A percentile compares a stretch with the other conserved stretches of the same genome.
Conservation (phyloP, 2,329 filamentous ascomycete genomes). For the Coleophoma cylindrospora region DNA sequence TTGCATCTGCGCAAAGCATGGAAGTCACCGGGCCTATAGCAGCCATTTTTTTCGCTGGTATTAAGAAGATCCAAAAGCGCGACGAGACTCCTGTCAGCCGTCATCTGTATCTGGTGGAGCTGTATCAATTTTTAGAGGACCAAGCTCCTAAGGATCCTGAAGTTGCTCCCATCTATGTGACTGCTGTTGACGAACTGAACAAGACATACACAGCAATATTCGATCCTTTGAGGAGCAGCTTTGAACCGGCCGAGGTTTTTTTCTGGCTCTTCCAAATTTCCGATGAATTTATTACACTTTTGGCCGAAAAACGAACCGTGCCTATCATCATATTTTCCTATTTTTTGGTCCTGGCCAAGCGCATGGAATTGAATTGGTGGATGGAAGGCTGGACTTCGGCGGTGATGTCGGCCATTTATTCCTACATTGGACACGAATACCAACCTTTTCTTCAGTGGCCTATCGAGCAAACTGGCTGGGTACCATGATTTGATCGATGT, state of each 20-base stretch:
- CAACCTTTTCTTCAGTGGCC: slow-evolving; percentile 19
- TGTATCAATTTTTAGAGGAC: background rate
- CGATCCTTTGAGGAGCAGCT: too few relatives aligned
- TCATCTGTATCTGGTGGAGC: background rate
- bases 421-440: slow-evolving; percentile 13
- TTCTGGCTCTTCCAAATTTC: slow-evolving; percentile 13
- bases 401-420: slow-evolving; percentile 15
- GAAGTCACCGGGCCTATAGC: background rate
- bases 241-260: slow-evolving; percentile 3
- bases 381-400: slow-evolving; percentile 17
- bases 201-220: background rate
- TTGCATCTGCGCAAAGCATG: background rate
- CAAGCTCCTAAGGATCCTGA: too few relatives aligned
- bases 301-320: slow-evolving; percentile 11
- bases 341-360: slow-evolving; percentile 15
- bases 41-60: background rate
- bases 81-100: background rate
- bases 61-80: background rate
- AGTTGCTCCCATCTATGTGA: background rate
- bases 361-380: slow-evolving; percentile 23
- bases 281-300: slow-evolving; percentile 13
- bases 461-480: slow-evolving; percentile 11
- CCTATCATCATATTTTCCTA: slow-evolving; percentile 19
- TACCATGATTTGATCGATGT: background rate
- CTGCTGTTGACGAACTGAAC: background rate